Conservation (phyloP, 139 green algal species). For the Auxenochlorella pyrenoidosa region DNA sequence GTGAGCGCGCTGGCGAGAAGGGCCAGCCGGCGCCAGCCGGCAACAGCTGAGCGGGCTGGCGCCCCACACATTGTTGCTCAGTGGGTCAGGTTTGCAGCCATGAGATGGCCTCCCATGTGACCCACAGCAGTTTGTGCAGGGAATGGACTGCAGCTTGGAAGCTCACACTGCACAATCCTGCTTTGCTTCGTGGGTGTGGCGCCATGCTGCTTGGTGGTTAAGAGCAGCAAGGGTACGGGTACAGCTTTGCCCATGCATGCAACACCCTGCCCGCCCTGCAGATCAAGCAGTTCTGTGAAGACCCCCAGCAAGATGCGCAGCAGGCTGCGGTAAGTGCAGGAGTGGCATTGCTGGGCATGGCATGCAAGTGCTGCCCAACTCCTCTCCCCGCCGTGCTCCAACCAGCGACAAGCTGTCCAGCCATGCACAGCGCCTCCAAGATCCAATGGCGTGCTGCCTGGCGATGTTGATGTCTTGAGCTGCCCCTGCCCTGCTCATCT, state of each 20-base stretch:
- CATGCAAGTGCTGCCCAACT: not conserved
- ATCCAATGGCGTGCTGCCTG: not conserved
- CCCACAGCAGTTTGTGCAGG: no score
- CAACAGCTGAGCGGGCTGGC: not conserved
- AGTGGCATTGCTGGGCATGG: not conserved
- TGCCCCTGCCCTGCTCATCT: not conserved
- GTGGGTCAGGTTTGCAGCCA: no score
- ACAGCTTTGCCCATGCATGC: no score
- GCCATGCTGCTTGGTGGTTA: not conserved
- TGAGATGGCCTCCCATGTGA: no score
- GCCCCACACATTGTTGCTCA: no score
- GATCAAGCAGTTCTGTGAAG: not conserved
- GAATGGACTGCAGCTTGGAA: no score
- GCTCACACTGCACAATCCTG: no score
- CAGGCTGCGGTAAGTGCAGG: not conserved
- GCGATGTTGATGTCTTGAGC: not conserved
- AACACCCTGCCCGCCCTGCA: not conserved
- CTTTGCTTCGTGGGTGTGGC: not conserved
- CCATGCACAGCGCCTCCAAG: no score
- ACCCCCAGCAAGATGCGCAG: slow-evolving; percentile 10
- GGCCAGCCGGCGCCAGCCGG: not conserved
- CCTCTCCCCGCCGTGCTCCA: no score
- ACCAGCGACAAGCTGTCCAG: no score
- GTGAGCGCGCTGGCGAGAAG: not conserved
- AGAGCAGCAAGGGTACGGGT: no score